Conservation (phyloP, 345 rosid species). For the Rubroshorea leprosula region DNA sequence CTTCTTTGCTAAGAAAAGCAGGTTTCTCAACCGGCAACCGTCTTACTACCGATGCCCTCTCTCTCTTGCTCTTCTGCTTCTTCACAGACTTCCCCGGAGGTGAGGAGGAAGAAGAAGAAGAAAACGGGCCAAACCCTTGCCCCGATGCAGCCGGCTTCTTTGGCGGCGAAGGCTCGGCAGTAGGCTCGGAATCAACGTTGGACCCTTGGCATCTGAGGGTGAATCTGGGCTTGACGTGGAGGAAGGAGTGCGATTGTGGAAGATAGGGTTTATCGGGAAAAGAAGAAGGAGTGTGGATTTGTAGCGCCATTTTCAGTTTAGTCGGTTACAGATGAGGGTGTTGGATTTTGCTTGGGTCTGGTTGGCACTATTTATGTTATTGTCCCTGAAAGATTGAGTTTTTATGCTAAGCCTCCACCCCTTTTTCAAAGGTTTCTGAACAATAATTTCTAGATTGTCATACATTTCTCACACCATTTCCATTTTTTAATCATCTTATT, state of each 20-base stretch:
- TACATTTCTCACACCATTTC: neutral
- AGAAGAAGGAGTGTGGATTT: conserved; percentile 30
- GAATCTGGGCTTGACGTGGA: conserved; percentile 29
- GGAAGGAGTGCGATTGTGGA: conserved; percentile 5
- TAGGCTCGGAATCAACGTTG: conserved; percentile 30
- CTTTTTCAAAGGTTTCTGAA: too few relatives aligned
- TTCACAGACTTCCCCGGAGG: conserved; percentile 26
- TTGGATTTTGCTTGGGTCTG: neutral
- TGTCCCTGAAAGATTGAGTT: neutral
- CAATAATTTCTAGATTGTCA: neutral
- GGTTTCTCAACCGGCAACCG: conserved; percentile 70
- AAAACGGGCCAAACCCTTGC: conserved; percentile 54
- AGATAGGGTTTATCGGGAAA: conserved; percentile 26
- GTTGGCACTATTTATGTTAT: neutral
- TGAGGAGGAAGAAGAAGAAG: conserved; percentile 24
- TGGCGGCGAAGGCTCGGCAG: conserved; percentile 33
- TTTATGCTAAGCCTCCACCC: neutral
- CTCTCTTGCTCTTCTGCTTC: conserved; percentile 42
- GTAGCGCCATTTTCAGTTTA: conserved; percentile 72
- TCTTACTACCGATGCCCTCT: conserved; percentile 44
- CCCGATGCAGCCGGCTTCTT: conserved; percentile 43
- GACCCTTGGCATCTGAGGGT: conserved; percentile 39
- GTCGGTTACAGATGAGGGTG: conserved; percentile 17
- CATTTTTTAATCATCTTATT: too few relatives aligned
- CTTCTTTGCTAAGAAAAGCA: conserved; percentile 40